Conservation (phyloP, 306 rosid species). For the Sphenostylis stenocarpa region DNA sequence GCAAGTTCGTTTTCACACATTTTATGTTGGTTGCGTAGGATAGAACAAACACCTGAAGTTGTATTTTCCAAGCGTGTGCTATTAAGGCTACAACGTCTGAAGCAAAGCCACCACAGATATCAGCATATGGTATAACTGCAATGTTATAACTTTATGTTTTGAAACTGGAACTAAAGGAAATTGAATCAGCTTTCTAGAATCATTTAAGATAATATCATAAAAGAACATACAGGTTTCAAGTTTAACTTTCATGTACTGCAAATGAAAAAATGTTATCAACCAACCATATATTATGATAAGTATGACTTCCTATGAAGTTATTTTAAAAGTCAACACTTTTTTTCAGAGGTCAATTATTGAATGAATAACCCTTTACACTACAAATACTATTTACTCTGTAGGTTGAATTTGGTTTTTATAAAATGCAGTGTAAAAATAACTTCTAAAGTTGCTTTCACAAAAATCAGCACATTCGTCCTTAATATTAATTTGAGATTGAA, state of each 20-base stretch:
- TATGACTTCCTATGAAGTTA: background rate
- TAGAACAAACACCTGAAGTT: conserved; percentile 61
- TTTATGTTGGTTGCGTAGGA: conserved; percentile 27
- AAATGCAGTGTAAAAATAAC: background rate
- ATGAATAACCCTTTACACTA: background rate
- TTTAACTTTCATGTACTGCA: too few relatives aligned
- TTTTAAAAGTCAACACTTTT: background rate
- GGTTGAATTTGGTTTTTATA: too few relatives aligned
- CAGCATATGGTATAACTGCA: conserved; percentile 65
- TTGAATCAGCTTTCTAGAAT: background rate
- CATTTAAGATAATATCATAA: background rate
- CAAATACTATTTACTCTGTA: background rate
- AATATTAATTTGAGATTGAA: background rate
- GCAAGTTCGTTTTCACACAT: conserved; percentile 53
- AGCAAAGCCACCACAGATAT: conserved; percentile 56
- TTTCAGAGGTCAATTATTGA: background rate
- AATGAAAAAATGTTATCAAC: too few relatives aligned
- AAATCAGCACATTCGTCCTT: too few relatives aligned
- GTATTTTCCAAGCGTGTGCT: conserved; percentile 49
- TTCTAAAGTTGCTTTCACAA: too few relatives aligned
- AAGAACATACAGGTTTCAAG: background rate
- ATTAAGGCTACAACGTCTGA: conserved; percentile 52
- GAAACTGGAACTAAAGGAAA: background rate
- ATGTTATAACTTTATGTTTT: background rate
- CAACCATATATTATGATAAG: background rate